Percentiles rank a stretch among this genome's conserved stretches.
Conservation (phyloP, 257 asterid species). For the Scutellaria galericulata region DNA sequence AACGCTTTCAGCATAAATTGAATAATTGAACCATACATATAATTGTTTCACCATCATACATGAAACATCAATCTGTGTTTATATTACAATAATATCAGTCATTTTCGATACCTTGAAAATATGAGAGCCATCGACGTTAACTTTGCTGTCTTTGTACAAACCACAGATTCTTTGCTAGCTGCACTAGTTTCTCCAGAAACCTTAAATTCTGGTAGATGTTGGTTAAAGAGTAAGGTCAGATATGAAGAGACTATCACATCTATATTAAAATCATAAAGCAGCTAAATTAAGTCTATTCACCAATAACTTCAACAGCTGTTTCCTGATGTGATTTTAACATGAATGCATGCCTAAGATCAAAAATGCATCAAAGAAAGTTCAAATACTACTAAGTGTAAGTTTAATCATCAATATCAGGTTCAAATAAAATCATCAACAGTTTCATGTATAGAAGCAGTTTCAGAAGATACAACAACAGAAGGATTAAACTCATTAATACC, state of each 20-base stretch:
- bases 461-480: background rate
- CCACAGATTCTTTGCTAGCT: background rate
- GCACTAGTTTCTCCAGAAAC: constrained; percentile 1
- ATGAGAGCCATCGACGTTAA: constrained; percentile 9
- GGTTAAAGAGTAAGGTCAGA: constrained; percentile 24
- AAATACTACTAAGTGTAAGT: background rate
- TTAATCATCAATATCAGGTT: background rate
- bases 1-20: background rate
- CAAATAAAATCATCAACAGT: background rate
- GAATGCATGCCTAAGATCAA: constrained; percentile 1
- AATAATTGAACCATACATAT: background rate
- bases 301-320: background rate
- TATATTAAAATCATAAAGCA: constrained; percentile 27
- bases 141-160: background rate
- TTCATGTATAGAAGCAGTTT: background rate
- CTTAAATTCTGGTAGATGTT: constrained; percentile 26
- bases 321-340: constrained; percentile 9
- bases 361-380: constrained; percentile 1
- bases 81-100: background rate
- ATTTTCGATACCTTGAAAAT: constrained; percentile 5
- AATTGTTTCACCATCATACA: background rate
- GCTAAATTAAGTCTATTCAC: background rate
- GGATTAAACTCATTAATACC: background rate
- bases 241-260: constrained; percentile 11
- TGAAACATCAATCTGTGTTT: background rate